A percentile compares a stretch with the other conserved stretches of the same genome.
These are phyloP conservation scores for Huntiella abstrusa DNA, from an alignment of 2,329 filamentous ascomycete species.

Conservation along the genomic window DNA sequence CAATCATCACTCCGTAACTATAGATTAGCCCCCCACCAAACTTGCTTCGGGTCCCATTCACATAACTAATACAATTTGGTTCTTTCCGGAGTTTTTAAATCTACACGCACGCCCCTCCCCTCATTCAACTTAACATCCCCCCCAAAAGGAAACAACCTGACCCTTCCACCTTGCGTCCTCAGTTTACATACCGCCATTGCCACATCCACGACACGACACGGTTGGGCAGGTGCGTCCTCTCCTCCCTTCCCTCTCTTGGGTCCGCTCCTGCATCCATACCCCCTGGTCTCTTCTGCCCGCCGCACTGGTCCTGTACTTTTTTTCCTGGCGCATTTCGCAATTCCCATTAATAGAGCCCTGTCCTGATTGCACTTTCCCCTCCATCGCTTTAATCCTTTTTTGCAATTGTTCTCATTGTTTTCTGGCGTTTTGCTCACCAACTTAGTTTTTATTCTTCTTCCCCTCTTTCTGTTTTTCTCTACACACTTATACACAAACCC, in stretches of 20 bases:
- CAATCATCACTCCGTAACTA: too few relatives aligned
- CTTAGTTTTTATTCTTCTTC: neutral
- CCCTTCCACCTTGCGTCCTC: too few relatives aligned
- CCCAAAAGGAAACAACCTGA: too few relatives aligned
- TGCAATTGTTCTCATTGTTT: neutral
- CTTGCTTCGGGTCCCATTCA: too few relatives aligned
- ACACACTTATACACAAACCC: neutral
- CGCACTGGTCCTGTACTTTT: conserved; percentile 10
- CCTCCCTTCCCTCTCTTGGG: neutral
- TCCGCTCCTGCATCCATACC: conserved; percentile 1
- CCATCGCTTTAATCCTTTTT: neutral
- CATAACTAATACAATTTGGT: neutral
- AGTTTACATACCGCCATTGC: too few relatives aligned
- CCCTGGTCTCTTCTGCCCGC: neutral
- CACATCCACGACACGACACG: too few relatives aligned
- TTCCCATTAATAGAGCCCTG: conserved; percentile 4
- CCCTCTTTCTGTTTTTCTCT: neutral
- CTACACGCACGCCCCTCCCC: neutral
- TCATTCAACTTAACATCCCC: neutral
- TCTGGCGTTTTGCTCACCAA: neutral
- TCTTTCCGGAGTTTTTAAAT: neutral
- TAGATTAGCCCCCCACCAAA: too few relatives aligned
- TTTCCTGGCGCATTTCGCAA: neutral
- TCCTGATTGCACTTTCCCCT: neutral
- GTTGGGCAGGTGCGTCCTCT: neutral